Base-by-base conservation (phyloP, 2,329 filamentous ascomycete genomes). In the Epichloe coenophiala region DNA sequence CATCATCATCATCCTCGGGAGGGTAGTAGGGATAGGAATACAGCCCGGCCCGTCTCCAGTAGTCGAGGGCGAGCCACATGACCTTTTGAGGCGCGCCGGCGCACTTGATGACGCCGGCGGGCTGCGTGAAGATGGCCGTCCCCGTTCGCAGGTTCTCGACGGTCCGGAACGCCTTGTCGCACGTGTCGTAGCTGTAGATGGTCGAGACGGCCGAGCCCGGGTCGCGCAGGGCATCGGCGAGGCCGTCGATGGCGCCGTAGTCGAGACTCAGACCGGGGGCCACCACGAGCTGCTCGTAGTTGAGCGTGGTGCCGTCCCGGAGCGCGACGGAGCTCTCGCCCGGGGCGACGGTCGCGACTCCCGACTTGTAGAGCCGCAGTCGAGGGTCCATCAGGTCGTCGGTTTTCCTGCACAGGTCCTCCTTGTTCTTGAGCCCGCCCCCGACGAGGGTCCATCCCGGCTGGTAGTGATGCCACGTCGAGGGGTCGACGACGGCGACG, bases 281-380 rank as follows among this genome's bases (percentile, higher is more conserved):
- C 0, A 85, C 80, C 36, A 85, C 71, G 1, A 85, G 71, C 6
- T 84, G 80, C 53, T 84, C 78, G 56, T 85, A 85, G 59, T 61
- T 69, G 44, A 85, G 56, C 58, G 68, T 73, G 57, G 76, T 71
- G 50, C 80, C 79, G 53, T 75, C 75, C 49, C 59, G 65, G 1
- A 84, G 71, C 0, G 72, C 77, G 48, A 84, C 63, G 2, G 62
- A 61, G 62, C 82, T 84, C 21, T 80, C 64, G 33, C 77, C 72
- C 0, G 81, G 81, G 0, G 68, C 54, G 49, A 85, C 77, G 0
- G 62, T 60, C 33, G 62, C 59, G 2, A 83, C 77, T 2, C 63
- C 61, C 1, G 74, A 64, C 52, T 72, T 69, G 68, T 84, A 84
- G 57, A 81, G 23, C 23, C 23, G 23, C 23, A 27, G 23, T 7